These are phyloP conservation scores for Psilocybe azurescens DNA, from an alignment of 768 basidiomycete genomes.

Conservation along the genomic window DNA sequence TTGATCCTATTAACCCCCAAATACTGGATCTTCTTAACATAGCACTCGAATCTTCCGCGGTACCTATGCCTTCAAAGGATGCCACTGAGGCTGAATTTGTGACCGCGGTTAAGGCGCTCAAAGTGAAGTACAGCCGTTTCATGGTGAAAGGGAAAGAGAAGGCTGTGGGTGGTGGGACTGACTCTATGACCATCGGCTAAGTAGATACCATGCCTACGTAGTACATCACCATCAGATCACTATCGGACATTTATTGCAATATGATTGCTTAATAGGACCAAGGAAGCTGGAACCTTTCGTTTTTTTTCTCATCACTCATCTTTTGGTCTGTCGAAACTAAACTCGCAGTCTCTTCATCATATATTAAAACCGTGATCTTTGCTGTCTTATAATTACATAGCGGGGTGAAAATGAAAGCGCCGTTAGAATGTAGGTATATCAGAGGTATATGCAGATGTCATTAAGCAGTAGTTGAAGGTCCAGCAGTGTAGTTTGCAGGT, in stretches of 20 bases:
- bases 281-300: background rate
- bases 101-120: constrained; percentile 32
- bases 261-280: background rate
- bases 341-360: background rate
- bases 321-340: no score
- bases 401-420: background rate
- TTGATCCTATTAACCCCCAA: constrained; percentile 84
- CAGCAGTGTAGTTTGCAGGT: constrained; percentile 12
- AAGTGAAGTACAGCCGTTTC: constrained; percentile 36
- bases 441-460: background rate
- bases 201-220: background rate
- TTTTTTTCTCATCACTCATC: background rate
- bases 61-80: constrained; percentile 21
- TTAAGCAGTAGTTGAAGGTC: constrained; percentile 9
- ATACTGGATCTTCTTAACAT: constrained; percentile 82
- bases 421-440: background rate
- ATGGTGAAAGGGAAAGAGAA: constrained; percentile 35
- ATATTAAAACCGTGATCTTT: background rate
- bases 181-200: constrained; percentile 29
- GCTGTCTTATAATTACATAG: background rate
- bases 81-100: constrained; percentile 32
- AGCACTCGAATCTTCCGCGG: constrained; percentile 63
- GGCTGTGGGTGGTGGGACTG: constrained; percentile 19
- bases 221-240: background rate
- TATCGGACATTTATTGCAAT: background rate